Conservation (phyloP, 78 protist genomes). For the Cavenderia fasciculata region DNA sequence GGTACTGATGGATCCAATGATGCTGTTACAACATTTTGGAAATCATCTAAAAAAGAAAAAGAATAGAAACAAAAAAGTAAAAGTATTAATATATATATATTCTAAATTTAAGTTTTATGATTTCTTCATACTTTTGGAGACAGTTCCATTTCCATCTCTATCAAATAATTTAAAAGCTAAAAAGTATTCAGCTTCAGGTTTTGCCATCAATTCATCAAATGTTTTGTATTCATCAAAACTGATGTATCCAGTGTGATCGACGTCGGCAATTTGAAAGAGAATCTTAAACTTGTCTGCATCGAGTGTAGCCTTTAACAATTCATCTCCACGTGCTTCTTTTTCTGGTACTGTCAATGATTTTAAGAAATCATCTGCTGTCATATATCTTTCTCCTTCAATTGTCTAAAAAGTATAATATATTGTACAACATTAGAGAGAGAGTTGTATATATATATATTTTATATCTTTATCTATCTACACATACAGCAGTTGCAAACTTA, state of each 20-base stretch:
- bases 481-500: constrained; percentile 63
- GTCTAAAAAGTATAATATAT: not conserved
- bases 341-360: constrained; percentile 51
- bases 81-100: too few species aligned
- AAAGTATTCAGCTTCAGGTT: constrained; percentile 74
- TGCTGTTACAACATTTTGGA: constrained; percentile 58
- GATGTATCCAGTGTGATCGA: constrained; percentile 68
- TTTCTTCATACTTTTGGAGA: constrained; percentile 23
- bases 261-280: constrained; percentile 74
- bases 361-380: constrained; percentile 77
- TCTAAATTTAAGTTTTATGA: too few species aligned
- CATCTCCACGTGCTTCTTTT: constrained; percentile 30
- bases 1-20: constrained; percentile 65
- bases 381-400: constrained; percentile 65
- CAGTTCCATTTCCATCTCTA: constrained; percentile 71
- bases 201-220: constrained; percentile 76
- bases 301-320: constrained; percentile 51
- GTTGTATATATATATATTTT: not conserved
- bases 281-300: constrained; percentile 76
- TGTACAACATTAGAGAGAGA: not conserved
- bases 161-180: constrained; percentile 77
- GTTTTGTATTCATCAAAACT: constrained; percentile 56
- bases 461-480: not conserved
- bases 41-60: too few species aligned
- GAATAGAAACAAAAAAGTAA: too few species aligned